Evolutionary conservation across 2,329 filamentous ascomycete species (phyloP).

Genomic region (Dactylellina drechsleri): DNA sequence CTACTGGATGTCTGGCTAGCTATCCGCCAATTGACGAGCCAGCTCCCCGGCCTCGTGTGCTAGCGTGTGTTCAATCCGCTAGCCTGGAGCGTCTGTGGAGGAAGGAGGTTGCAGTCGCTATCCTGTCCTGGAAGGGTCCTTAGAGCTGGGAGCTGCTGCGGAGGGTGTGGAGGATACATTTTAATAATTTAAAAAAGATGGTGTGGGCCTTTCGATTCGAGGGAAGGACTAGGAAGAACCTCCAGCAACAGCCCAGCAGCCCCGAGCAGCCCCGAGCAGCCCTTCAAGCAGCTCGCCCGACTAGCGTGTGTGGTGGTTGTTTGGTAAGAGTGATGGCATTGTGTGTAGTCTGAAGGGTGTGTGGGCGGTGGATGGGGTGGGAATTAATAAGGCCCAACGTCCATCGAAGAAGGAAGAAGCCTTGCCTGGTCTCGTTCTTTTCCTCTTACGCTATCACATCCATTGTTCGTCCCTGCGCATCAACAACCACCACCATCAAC

Average conservation of each 20-base stretch:
- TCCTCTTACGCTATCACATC: slow-evolving; percentile 41
- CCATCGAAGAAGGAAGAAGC: neutral
- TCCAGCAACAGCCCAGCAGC: too few species aligned
- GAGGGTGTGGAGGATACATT: too few species aligned
- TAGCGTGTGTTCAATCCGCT: slow-evolving; percentile 8
- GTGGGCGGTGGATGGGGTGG: slow-evolving; percentile 1
- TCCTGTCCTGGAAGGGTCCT: neutral
- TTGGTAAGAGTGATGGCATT: too few species aligned
- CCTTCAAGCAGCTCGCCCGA: too few species aligned
- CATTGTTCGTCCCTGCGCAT: slow-evolving; percentile 11
- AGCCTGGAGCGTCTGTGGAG: slow-evolving; percentile 6
- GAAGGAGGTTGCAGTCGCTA: neutral
- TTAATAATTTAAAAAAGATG: slow-evolving; percentile 2
- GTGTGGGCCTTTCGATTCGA: neutral
- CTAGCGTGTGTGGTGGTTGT: too few species aligned
- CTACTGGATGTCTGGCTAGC: slow-evolving; percentile 19
- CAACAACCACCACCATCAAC: neutral
- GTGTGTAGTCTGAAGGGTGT: slow-evolving; percentile 1
- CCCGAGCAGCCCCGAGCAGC: too few species aligned
- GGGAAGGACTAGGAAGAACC: too few species aligned
- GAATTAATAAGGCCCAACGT: slow-evolving; percentile 1
- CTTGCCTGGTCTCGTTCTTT: slow-evolving; percentile 11
- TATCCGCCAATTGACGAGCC: slow-evolving; percentile 42
- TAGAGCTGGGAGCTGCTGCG: too few species aligned
- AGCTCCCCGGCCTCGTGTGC: slow-evolving; percentile 1